Evolutionary conservation across 2,329 filamentous ascomycete species (phyloP).

Genomic region (Macrophomina phaseolina): DNA sequence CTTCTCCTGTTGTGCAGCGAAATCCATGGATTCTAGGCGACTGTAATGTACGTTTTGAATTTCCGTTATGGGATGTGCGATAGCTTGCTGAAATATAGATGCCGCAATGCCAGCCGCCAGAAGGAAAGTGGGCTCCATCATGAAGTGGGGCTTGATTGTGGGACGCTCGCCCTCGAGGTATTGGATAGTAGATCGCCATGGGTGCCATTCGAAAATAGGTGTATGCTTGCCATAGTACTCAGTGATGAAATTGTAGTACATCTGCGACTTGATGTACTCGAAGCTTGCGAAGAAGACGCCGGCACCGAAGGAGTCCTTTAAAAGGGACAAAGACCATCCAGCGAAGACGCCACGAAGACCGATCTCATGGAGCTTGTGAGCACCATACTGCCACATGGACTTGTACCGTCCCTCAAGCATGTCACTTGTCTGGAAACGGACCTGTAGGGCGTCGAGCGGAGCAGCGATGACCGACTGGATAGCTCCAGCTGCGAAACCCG

Average conservation of each 20-base stretch:
- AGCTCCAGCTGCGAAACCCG: constrained; percentile 71
- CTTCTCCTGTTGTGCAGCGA: constrained; percentile 58
- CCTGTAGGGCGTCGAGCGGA: constrained; percentile 76
- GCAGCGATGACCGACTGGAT: constrained; percentile 75
- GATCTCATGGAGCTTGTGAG: constrained; percentile 71
- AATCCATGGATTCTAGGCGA: constrained; percentile 73
- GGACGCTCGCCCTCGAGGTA: constrained; percentile 38
- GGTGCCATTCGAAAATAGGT: constrained; percentile 17
- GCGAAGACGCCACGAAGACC: constrained; percentile 75
- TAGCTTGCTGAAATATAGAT: constrained; percentile 69
- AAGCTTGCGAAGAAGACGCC: constrained; percentile 78
- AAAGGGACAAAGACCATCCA: constrained; percentile 71
- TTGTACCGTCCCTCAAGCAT: constrained; percentile 65
- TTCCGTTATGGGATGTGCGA: constrained; percentile 74
- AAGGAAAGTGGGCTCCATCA: constrained; percentile 75
- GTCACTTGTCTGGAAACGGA: constrained; percentile 70
- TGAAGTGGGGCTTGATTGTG: constrained; percentile 74
- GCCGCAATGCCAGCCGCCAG: constrained; percentile 72
- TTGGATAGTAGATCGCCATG: constrained; percentile 30
- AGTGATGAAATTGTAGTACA: constrained; percentile 72
- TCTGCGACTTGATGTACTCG: constrained; percentile 76
- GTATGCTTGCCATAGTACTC: constrained; percentile 66
- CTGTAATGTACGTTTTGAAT: constrained; percentile 77
- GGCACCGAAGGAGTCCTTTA: constrained; percentile 72
- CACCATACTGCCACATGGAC: constrained; percentile 75